These are phyloP conservation scores for Pythium angustatum DNA, from an alignment of 352 stramenopile genomes.

Conservation along the genomic window DNA sequence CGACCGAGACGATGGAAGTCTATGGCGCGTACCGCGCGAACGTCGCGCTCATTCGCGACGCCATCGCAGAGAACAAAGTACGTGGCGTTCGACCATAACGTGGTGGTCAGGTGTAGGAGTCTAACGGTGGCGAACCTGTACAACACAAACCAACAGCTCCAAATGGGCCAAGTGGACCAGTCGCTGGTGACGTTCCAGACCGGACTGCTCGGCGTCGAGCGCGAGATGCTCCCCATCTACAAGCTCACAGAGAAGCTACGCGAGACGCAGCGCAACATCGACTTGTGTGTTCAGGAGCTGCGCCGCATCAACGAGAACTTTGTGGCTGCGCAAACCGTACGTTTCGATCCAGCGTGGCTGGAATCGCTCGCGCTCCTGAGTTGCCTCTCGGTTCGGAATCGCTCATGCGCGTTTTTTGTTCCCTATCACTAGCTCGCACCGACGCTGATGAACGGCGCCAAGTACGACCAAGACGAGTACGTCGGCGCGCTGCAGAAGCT, in stretches of 20 bases:
- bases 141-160: conserved; percentile 44
- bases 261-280: conserved; percentile 84
- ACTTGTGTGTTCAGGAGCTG: conserved; percentile 74
- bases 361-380: too few relatives aligned
- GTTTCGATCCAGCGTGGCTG: not conserved
- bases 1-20: conserved; percentile 47
- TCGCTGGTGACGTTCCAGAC: conserved; percentile 63
- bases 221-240: conserved; percentile 84
- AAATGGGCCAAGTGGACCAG: conserved; percentile 61
- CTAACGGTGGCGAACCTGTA: too few relatives aligned
- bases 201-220: conserved; percentile 68
- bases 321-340: conserved; percentile 62
- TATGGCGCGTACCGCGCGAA: conserved; percentile 49
- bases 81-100: not conserved
- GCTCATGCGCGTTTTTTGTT: not conserved
- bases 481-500: conserved; percentile 65
- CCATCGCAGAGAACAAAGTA: conserved; percentile 67
- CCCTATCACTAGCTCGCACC: conserved; percentile 56
- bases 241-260: conserved; percentile 80
- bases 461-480: conserved; percentile 76
- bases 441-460: conserved; percentile 62
- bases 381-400: not conserved
- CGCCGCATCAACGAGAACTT: conserved; percentile 77
- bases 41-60: conserved; percentile 61
- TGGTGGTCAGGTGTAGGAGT: conserved; percentile 3